These are phyloP conservation scores for Moesziomyces sp. DNA, from an alignment of 1,284 basidiomycete genomes.

Conservation along the genomic window DNA sequence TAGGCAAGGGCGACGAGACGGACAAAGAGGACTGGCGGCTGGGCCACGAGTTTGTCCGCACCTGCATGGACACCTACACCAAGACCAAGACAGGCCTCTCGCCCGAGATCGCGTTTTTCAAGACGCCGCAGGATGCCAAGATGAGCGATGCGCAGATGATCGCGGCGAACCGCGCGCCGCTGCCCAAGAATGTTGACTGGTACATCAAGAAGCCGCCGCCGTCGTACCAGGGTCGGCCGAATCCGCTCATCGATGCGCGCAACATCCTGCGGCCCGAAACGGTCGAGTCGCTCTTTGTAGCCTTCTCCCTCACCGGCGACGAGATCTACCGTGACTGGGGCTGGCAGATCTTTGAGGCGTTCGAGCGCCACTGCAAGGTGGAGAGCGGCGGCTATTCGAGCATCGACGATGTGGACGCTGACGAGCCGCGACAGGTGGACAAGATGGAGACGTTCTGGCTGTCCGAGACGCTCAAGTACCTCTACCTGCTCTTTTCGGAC, in stretches of 20 bases:
- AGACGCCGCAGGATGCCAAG: constrained; percentile 32
- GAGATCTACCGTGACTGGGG: constrained; percentile 82
- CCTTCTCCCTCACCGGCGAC: constrained; percentile 84
- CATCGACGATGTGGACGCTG: constrained; percentile 77
- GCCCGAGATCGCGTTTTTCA: constrained; percentile 68
- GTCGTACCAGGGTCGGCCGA: constrained; percentile 24
- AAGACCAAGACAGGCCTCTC: constrained; percentile 77
- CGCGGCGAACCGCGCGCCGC: constrained; percentile 18
- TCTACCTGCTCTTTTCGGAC: constrained; percentile 88
- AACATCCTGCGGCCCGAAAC: constrained; percentile 93
- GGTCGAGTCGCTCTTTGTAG: constrained; percentile 90
- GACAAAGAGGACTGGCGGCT: constrained; percentile 80
- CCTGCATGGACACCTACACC: constrained; percentile 86
- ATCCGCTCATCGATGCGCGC: constrained; percentile 79
- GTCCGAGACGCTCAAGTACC: constrained; percentile 92
- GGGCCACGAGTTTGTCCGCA: constrained; percentile 83
- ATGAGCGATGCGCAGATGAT: constrained; percentile 22
- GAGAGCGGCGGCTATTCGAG: constrained; percentile 83
- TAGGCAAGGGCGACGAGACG: constrained; percentile 73
- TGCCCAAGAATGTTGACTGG: constrained; percentile 56
- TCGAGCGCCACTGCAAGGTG: constrained; percentile 82
- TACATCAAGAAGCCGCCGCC: constrained; percentile 60
- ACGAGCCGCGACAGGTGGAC: constrained; percentile 77
- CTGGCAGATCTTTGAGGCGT: constrained; percentile 90
- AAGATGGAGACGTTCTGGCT: constrained; percentile 86